Evolutionary conservation across 129 eudicot species (phyloP).

Genomic region (Deinandra increscens): DNA sequence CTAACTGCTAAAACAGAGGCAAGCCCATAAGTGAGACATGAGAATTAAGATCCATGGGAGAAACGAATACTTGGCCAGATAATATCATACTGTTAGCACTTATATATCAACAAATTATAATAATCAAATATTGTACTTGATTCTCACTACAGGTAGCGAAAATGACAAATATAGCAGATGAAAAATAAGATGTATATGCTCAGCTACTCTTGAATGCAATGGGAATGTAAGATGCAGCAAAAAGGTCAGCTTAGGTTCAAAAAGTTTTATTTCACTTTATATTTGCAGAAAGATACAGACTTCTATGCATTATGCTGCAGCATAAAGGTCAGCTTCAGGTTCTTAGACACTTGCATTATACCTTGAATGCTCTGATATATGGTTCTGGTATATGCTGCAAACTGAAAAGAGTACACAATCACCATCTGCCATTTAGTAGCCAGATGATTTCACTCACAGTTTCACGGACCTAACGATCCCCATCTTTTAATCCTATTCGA

Average conservation of each 20-base stretch:
- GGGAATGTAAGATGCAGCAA: no score
- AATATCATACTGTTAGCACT: constrained; percentile 1
- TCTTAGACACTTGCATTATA: not conserved
- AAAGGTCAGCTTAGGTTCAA: not conserved
- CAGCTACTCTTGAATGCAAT: not conserved
- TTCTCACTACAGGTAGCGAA: not conserved
- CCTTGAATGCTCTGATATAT: not conserved
- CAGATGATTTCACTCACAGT: constrained; percentile 6
- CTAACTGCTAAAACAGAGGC: constrained; percentile 14
- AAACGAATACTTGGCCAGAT: not conserved
- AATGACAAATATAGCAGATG: not conserved
- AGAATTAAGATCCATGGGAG: not conserved
- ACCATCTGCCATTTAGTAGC: not conserved
- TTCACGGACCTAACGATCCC: not conserved
- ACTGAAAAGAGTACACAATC: constrained; percentile 12
- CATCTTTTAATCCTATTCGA: constrained; percentile 5
- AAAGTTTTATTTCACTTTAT: not conserved
- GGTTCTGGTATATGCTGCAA: not conserved
- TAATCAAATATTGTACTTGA: not conserved
- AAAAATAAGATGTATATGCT: not conserved
- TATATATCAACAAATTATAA: not conserved
- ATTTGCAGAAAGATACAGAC: not conserved
- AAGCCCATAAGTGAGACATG: not conserved
- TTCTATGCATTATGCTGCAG: not conserved
- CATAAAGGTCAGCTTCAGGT: not conserved